Evolutionary conservation across 257 asterid genomes (phyloP).

Genomic region (Solanum dulcamara): DNA sequence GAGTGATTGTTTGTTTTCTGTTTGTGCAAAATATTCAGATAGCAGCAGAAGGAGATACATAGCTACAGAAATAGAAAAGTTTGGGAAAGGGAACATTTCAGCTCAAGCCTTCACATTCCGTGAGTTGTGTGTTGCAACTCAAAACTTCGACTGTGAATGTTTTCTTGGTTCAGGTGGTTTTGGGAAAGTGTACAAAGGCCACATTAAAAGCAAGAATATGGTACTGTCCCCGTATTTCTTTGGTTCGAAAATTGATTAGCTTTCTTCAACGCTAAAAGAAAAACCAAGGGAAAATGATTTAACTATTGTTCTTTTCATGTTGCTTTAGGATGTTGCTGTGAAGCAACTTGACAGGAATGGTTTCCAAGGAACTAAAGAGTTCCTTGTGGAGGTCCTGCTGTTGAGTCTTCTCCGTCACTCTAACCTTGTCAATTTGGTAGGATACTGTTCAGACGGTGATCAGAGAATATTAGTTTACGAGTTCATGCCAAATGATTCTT

Average conservation of each 20-base stretch:
- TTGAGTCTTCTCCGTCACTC: conserved; percentile 67
- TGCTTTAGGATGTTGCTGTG: conserved; percentile 58
- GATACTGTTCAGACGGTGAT: conserved; percentile 74
- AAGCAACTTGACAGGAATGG: conserved; percentile 73
- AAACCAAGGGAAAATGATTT: background rate
- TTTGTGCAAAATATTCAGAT: conserved; percentile 26
- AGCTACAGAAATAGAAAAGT: conserved; percentile 39
- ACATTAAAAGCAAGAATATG: conserved; percentile 19
- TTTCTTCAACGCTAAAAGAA: background rate
- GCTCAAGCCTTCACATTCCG: conserved; percentile 43
- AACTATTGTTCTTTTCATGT: background rate
- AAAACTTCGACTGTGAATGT: conserved; percentile 26
- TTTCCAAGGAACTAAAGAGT: conserved; percentile 66
- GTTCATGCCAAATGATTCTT: conserved; percentile 51
- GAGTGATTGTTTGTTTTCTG: background rate
- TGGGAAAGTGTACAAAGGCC: conserved; percentile 72
- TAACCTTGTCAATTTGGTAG: conserved; percentile 56
- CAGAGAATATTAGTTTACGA: conserved; percentile 62
- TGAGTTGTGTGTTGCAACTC: conserved; percentile 35
- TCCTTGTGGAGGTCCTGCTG: conserved; percentile 72
- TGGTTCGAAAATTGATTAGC: background rate
- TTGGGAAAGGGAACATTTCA: conserved; percentile 43
- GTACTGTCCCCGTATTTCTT: conserved; percentile 6
- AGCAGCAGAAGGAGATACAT: conserved; percentile 40
- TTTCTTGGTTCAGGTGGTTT: conserved; percentile 79